Evolutionary conservation across 768 basidiomycete species (phyloP).

Genomic region (Pleurotus tuber-regium): DNA sequence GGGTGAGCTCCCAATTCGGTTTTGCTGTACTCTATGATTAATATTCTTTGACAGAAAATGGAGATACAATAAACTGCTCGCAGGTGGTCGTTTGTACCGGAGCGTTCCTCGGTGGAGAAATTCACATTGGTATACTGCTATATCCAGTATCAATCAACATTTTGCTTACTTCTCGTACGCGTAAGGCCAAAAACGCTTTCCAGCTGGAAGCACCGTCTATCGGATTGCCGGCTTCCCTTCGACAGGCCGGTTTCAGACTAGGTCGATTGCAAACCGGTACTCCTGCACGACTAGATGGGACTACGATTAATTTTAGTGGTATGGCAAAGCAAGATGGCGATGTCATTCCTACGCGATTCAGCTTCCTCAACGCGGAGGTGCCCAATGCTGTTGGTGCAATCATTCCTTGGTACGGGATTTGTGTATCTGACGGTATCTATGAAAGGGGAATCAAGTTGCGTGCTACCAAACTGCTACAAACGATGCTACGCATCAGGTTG

Average conservation of each 20-base stretch:
- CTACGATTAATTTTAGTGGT: slow-evolving; percentile 65
- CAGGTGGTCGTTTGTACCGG: slow-evolving; percentile 89
- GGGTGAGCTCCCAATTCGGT: slow-evolving; percentile 34
- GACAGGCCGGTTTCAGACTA: slow-evolving; percentile 73
- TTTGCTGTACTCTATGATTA: not conserved
- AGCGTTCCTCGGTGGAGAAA: slow-evolving; percentile 88
- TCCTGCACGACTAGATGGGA: slow-evolving; percentile 72
- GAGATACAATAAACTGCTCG: slow-evolving; percentile 72
- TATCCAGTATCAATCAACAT: not conserved
- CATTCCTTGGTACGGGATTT: not conserved
- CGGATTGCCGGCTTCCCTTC: slow-evolving; percentile 76
- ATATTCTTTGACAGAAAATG: slow-evolving; percentile 48
- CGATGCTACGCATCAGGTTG: slow-evolving; percentile 66
- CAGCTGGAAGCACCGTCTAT: slow-evolving; percentile 76
- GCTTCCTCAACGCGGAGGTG: slow-evolving; percentile 65
- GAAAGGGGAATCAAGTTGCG: slow-evolving; percentile 65
- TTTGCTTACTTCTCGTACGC: not conserved
- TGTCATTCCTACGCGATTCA: slow-evolving; percentile 63
- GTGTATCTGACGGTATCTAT: no score
- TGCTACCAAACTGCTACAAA: slow-evolving; percentile 79
- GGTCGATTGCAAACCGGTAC: slow-evolving; percentile 86
- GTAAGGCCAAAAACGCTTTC: slow-evolving; percentile 66
- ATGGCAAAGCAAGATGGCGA: slow-evolving; percentile 71
- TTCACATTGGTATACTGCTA: slow-evolving; percentile 67
- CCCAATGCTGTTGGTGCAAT: slow-evolving; percentile 61